Base-by-base conservation (phyloP, 2,329 filamentous ascomycete species). In the Bipolaris oryzae region DNA sequence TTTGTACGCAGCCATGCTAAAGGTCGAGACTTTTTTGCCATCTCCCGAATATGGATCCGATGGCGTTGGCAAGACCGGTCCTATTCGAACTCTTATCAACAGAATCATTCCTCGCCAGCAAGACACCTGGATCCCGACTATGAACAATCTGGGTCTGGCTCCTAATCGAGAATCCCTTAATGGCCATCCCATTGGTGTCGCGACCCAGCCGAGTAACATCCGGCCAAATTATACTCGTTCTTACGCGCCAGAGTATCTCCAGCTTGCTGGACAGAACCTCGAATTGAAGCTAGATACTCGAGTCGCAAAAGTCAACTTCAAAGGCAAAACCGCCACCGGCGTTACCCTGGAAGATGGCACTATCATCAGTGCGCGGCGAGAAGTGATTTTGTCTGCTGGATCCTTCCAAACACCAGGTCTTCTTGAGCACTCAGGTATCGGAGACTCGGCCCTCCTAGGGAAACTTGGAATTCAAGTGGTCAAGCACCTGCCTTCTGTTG, bases 121-220 rank as follows among this genome's bases (percentile, higher is more conserved):
- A 60, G 58, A 74, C 9, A 64, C 73, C 0, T 83, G 77, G 72
- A 76, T 79, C 18, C 80, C 80, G 0, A 78, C 81, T 0, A 68
- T 85, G 38, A 77, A 80, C 38, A 77, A 74, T 31, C 68, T 82
- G 2, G 82, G 81, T 1, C 72, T 81, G 7, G 48, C 68, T 2
- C 57, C 66, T 5, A 80, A 80, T 50, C 62, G 67, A n/a, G 72
- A 82, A 46, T 83, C 80, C 7, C 74, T 85, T 1, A 75, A 77
- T 13, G 84, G 84, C 1, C 78, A 81, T 45, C 79, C 79, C 13
- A 67, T 83, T 3, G 84, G 84, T 6, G 80, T 80, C 6, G 81
- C 79, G 70, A 79, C 77, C 33, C 80, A 82, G 55, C 76, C 83
- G 9, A 81, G 77, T 59, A 82, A 79, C 54, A 78, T 85, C 35